Evolutionary conservation across 306 rosid genomes (phyloP).

Genomic region (Prunus armeniaca): DNA sequence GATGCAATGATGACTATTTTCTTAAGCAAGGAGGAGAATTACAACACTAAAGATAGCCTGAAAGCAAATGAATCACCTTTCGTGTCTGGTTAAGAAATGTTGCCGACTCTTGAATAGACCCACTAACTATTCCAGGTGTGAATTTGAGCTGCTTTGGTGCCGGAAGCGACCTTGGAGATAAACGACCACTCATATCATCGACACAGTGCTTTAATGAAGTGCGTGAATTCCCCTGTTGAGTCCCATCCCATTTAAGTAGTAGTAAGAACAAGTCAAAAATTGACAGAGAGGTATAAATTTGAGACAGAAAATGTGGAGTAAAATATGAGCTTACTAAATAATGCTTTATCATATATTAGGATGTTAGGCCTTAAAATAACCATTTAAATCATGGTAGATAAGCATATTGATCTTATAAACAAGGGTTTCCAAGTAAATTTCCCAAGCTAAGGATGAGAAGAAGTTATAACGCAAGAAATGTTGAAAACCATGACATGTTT

Average conservation of each 20-base stretch:
- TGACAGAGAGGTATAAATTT: not conserved
- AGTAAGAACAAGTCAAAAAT: constrained; percentile 3
- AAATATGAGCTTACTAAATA: too few relatives aligned
- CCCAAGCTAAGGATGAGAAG: constrained; percentile 14
- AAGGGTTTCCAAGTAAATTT: constrained; percentile 15
- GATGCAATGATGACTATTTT: constrained; percentile 21
- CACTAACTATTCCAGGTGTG: constrained; percentile 74
- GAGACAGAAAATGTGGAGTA: too few relatives aligned
- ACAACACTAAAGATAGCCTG: constrained; percentile 2
- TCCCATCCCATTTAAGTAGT: constrained; percentile 26
- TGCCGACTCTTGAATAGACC: constrained; percentile 44
- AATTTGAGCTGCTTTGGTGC: constrained; percentile 84
- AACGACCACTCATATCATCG: constrained; percentile 62
- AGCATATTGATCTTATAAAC: constrained; percentile 14
- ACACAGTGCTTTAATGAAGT: constrained; percentile 59
- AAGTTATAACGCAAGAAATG: constrained; percentile 10
- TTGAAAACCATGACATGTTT: not conserved
- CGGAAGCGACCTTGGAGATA: constrained; percentile 68
- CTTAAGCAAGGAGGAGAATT: constrained; percentile 17
- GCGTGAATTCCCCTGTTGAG: constrained; percentile 50
- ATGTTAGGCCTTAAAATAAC: too few relatives aligned
- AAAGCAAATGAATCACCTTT: constrained; percentile 40
- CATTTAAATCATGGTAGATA: constrained; percentile 8
- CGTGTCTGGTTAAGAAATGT: constrained; percentile 51
- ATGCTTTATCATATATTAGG: too few relatives aligned